Conservation (phyloP, 768 basidiomycete species). For the Auricularia cornea region DNA sequence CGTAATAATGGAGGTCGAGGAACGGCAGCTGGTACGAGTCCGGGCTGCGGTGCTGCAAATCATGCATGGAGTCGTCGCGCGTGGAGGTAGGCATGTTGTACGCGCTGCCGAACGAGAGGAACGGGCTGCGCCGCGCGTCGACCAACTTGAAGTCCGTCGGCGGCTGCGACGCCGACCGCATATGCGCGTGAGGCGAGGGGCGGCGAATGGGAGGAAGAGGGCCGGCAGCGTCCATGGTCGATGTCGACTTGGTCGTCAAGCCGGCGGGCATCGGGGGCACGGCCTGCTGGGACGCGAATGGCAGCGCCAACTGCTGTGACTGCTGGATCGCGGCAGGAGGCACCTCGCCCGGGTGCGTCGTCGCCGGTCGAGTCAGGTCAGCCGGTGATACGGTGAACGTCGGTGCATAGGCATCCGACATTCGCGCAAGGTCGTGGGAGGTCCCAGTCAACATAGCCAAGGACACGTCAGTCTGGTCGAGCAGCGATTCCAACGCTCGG, state of each 20-base stretch:
- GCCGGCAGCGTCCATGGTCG: background rate
- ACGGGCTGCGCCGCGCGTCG: background rate
- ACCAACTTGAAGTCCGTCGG: background rate
- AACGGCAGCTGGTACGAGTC: conserved; percentile 50
- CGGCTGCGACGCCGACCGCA: background rate
- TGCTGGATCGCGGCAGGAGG: background rate
- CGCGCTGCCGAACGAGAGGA: background rate
- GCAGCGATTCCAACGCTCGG: background rate
- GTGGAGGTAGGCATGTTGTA: background rate
- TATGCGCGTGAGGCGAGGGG: background rate
- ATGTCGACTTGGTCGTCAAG: no score
- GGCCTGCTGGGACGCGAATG: background rate
- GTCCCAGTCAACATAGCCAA: background rate
- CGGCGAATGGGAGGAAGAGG: background rate
- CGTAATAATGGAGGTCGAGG: conserved; percentile 66
- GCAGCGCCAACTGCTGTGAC: background rate
- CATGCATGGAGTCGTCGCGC: background rate
- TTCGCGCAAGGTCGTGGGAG: background rate
- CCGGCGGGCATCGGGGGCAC: background rate
- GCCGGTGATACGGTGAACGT: background rate
- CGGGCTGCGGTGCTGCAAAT: background rate
- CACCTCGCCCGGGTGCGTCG: background rate
- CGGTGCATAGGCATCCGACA: background rate
- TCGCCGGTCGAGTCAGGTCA: background rate
- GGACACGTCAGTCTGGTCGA: background rate